These are phyloP conservation scores for Geranium incanum DNA, from an alignment of 441 rosid species.

Conservation along the genomic window DNA sequence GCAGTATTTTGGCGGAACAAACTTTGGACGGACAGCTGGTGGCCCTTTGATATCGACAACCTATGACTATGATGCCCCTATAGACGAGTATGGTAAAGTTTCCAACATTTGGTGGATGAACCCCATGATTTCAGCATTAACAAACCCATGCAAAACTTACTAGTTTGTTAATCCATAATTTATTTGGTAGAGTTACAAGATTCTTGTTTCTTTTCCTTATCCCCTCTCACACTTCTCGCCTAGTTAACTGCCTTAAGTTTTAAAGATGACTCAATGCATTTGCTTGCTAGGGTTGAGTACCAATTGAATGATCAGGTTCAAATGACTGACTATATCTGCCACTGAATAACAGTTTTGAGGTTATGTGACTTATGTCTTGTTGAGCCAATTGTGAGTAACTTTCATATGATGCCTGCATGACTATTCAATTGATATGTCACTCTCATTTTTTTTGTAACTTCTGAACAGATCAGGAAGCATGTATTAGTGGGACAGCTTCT, in stretches of 20 bases:
- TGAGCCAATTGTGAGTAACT: not conserved
- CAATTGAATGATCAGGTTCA: not conserved
- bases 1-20: conserved; percentile 74
- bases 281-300: conserved; percentile 2
- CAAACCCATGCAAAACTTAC: not conserved
- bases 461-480: not conserved
- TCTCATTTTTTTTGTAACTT: not conserved
- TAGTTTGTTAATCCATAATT: not conserved
- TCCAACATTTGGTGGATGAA: not conserved
- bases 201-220: not conserved
- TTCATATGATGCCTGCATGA: not conserved
- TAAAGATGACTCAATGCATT: not conserved
- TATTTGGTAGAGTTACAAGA: not conserved
- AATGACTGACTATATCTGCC: not conserved
- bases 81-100: conserved; percentile 58
- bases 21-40: conserved; percentile 63
- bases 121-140: not conserved
- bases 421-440: not conserved
- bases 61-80: conserved; percentile 67
- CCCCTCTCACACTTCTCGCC: not conserved
- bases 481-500: not conserved
- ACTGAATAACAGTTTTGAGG: not conserved
- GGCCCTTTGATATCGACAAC: conserved; percentile 63
- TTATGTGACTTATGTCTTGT: not conserved
- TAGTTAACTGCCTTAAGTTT: not conserved